These are phyloP conservation scores for Dactylonectria macrodidyma DNA, from an alignment of 2,329 filamentous ascomycete genomes.

Conservation along the genomic window DNA sequence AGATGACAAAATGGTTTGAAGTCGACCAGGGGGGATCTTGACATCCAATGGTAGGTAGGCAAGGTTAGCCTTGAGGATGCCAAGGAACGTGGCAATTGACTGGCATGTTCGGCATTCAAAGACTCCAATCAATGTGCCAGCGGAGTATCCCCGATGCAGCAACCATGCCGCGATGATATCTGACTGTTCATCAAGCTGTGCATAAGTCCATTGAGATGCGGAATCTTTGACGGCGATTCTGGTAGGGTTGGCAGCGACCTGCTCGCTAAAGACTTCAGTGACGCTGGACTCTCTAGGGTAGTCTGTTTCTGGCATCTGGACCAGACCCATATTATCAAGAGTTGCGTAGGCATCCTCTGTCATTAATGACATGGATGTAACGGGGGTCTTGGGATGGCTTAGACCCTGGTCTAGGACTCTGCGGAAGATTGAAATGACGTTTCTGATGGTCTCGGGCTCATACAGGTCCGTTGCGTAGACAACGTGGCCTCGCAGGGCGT, in stretches of 20 bases:
- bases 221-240: constrained; percentile 41
- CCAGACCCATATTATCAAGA: constrained; percentile 36
- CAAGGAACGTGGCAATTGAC: constrained; percentile 28
- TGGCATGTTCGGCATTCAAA: constrained; percentile 26
- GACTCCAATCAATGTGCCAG: constrained; percentile 28
- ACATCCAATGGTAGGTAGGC: constrained; percentile 38
- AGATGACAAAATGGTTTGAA: constrained; percentile 29
- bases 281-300: constrained; percentile 42
- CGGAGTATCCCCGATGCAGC: not conserved
- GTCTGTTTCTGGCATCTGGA: constrained; percentile 26
- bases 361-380: constrained; percentile 25
- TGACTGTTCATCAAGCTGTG: constrained; percentile 37
- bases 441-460: constrained; percentile 37
- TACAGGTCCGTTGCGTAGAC: constrained; percentile 44
- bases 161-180: constrained; percentile 22
- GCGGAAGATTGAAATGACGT: constrained; percentile 35
- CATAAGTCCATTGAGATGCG: constrained; percentile 33
- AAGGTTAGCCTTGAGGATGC: constrained; percentile 38
- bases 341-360: not conserved
- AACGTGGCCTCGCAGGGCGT: constrained; percentile 25
- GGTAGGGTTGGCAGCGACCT: constrained; percentile 33
- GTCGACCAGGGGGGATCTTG: constrained; percentile 28
- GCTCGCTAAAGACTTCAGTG: constrained; percentile 43
- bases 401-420: constrained; percentile 37
- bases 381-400: not conserved